Base-by-base conservation (phyloP, 345 rosid genomes). In the Populus euphratica region DNA sequence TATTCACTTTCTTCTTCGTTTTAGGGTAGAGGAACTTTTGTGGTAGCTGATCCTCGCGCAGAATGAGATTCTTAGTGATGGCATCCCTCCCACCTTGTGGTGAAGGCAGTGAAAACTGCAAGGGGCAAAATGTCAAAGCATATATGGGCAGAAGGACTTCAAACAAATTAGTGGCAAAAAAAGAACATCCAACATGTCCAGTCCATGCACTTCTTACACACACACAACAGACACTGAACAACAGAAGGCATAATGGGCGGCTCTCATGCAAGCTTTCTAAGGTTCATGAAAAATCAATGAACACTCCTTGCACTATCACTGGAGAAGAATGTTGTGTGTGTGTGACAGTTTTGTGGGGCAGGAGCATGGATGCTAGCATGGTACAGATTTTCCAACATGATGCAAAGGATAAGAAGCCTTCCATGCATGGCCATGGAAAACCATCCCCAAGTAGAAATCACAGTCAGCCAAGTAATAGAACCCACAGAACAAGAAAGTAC, bases 41-140 rank as follows among this genome's bases (percentile, higher is more conserved):
- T 39, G 99, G 98, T 66, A 96, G 89, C 81, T 96, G 99, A 85
- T 96, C 99, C 83, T 96, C 99, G 20, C 98, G 93, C 68, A 96
- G 73, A 75, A 96, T 78, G 14, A 86, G 81, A 80, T 91, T 93
- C 86, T 92, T 96, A 8, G 95, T 76, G 68, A 96, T 89, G 43
- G 95, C 93, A 52, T 92, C 94, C 81, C 99, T 92, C 87, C 97
- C 99, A 17, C 97, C 96, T 87, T 92, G 88, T 6, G 98, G 99
- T 80, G 86, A 79, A 69, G 99, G 98, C 68, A 93, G 75, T 25
- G 99, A 92, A 80, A 87, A 93, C 99, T 96, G 90, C 77, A 69
- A 33, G 75, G 41, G 80, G 62, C 41, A 71, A 72, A 78, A 68
- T 73, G 59, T 73, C 47, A 63, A 39, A 25, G 11, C 25, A 68